These are phyloP conservation scores for Starmerella geochares DNA, from an alignment of 805 yeast species.

Conservation along the genomic window DNA sequence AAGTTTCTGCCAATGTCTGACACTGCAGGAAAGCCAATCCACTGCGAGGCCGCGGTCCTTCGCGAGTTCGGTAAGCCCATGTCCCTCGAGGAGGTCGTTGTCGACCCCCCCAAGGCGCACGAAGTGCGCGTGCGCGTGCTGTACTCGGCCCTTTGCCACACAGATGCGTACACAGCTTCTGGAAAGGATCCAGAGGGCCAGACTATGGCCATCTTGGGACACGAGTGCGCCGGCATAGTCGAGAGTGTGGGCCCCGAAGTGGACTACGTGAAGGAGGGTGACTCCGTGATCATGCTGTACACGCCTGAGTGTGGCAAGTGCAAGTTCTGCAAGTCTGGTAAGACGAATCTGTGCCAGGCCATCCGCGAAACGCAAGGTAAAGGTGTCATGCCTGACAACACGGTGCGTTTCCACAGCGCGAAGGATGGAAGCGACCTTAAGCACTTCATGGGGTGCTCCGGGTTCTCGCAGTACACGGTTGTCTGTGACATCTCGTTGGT, in stretches of 20 bases:
- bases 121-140: conserved; percentile 87
- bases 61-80: conserved; percentile 86
- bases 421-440: conserved; percentile 60
- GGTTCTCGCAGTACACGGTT: conserved; percentile 94
- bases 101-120: conserved; percentile 89
- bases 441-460: conserved; percentile 98
- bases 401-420: conserved; percentile 62
- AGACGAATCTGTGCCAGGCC: conserved; percentile 92
- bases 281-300: conserved; percentile 85
- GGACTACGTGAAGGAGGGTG: conserved; percentile 81
- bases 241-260: conserved; percentile 95
- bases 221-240: conserved; percentile 96
- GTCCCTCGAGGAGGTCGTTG: conserved; percentile 76
- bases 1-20: not conserved
- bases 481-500: conserved; percentile 96
- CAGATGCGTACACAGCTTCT: conserved; percentile 92
- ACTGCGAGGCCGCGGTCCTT: conserved; percentile 91
- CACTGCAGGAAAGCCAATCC: conserved; percentile 6
- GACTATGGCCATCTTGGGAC: conserved; percentile 89
- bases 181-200: conserved; percentile 96
- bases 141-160: conserved; percentile 94
- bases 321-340: conserved; percentile 88
- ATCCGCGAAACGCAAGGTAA: conserved; percentile 97
- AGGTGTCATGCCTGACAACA: conserved; percentile 98
- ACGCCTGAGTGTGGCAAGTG: conserved; percentile 96